Base-by-base conservation (phyloP, 2,329 filamentous ascomycete species). In the Diaporthe destruens region DNA sequence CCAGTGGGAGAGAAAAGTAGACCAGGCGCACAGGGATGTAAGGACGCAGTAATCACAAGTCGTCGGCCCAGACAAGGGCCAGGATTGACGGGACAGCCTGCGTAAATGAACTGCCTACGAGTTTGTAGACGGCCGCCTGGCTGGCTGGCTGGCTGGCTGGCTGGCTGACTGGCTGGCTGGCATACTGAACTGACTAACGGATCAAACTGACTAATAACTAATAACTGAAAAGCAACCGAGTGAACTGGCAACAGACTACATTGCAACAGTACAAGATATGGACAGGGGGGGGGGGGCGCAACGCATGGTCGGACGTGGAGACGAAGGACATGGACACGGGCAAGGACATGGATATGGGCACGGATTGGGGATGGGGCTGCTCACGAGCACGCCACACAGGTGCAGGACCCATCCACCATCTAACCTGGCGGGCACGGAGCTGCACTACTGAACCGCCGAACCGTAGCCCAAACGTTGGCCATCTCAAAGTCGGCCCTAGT, bases 1-100 rank as follows among this genome's bases (percentile, higher is more conserved):
- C 44, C 20, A 34, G 44, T 65, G 29, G 61, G 61, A 51, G 36
- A n/a, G 47, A 23, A 29, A 29, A 5, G 39, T 29, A 49, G 18
- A 57, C 23, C 34, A 71, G 34, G 61, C 29, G 39, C 47, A 55
- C 49, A 51, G 69, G 54, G 57, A 55, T 63, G 54, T 61, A 44
- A 61, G 44, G 57, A 51, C 61, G 61, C 44, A 51, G 61, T 51
- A 65, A 65, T 29, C 20, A 61, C 14, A 49, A 18, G 61, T 51
- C 29, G 61, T 51, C 29, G 61, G 61, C 29, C 25, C 25, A 56
- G 66, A 59, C 55, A 51, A 63, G 56, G 55, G 44, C 39, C 29
- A 42, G 69, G 65, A 72, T 68, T 68, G 42, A 59, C 65, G 68
- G 68, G 59, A 23, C 44, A 49, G 14, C 32, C 25, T 51, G 59